Percentiles rank a stretch among this genome's conserved stretches.
phyloP scores from a whole-genome alignment of 2,329 filamentous ascomycete genomes.

The Gremmenia infestans region DNA sequence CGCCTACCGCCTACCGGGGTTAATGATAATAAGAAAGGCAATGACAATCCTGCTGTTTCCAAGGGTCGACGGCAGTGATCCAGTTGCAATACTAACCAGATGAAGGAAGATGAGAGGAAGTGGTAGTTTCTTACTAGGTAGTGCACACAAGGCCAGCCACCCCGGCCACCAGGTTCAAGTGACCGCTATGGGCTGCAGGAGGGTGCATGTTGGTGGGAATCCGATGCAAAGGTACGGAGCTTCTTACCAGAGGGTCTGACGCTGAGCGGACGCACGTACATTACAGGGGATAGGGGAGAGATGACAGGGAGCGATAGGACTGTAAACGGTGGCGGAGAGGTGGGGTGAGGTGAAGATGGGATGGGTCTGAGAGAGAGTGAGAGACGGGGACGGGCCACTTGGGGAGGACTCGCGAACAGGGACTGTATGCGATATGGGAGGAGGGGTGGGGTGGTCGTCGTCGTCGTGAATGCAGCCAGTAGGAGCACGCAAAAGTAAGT shows the following conservation, averaged over 20 bases:
- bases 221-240: slow-evolving; percentile 1
- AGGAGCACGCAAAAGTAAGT: no score
- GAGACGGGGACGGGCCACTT: neutral
- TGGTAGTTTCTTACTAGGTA: neutral
- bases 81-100: neutral
- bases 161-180: neutral
- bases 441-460: no score
- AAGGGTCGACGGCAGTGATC: neutral
- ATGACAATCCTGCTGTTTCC: neutral
- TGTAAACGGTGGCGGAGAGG: neutral
- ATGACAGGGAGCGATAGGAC: neutral
- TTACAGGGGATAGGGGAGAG: neutral
- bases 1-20: neutral
- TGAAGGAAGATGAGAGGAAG: neutral
- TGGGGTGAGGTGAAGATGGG: neutral
- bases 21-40: neutral
- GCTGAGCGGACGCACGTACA: neutral
- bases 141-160: neutral
- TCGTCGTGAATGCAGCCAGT: neutral
- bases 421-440: slow-evolving; percentile 8
- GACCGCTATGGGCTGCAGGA: slow-evolving; percentile 2
- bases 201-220: neutral
- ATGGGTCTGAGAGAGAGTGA: neutral
- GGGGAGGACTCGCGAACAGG: neutral
- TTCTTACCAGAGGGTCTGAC: neutral